Evolutionary conservation across 805 yeast genomes (phyloP), one percentile per base, ranked within the genome.

Genomic region (Dipodascus albidus): DNA sequence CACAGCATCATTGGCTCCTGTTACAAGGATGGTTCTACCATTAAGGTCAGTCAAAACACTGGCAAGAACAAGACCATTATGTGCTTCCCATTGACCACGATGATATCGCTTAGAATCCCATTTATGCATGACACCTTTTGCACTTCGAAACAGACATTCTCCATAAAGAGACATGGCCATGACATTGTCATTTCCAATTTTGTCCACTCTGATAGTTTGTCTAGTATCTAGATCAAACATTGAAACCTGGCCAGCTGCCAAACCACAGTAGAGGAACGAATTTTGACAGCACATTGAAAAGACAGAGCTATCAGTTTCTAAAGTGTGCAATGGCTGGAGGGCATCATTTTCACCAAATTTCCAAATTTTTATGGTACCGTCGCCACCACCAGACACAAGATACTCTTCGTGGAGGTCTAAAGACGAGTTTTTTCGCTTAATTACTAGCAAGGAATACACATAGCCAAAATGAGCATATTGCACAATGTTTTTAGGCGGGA

Each of bases 401-500:
- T 70, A 65, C 41, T 75, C 76, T 3, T 67, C 56, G 60, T 44
- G 41, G 20, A 38, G 20, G 3, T 38, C n/a, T 38, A 11, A 19
- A 11, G 15, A 4, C 17, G 44, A 14, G 2, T 47, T 51, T n/a
- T 38, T 23, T 52, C 57, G 51, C 52, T 52, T 55, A 20, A 73
- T 56, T 21, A 64, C 58, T 23, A 72, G 70, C 78, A 87, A 79
- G 47, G 89, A 76, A 66, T 90, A 89, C 11, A 91, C 82, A 60
- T 86, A 91, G 15, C 98, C 96, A 63, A 87, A 81, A 65, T 91
- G 99, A 1, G 99, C 97, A 67, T 87, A 91, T 3, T 81, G 72
- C 3, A 86, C 74, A 48, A 81, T 77, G 62, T 89, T 83, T 20
- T 74, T 69, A 2, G 81, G 70, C 0, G 87, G 86, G 9, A 88